Evolutionary conservation across 306 rosid genomes (phyloP), one percentile per base, ranked within the genome.

Genomic region (Lathyrus sativus): DNA sequence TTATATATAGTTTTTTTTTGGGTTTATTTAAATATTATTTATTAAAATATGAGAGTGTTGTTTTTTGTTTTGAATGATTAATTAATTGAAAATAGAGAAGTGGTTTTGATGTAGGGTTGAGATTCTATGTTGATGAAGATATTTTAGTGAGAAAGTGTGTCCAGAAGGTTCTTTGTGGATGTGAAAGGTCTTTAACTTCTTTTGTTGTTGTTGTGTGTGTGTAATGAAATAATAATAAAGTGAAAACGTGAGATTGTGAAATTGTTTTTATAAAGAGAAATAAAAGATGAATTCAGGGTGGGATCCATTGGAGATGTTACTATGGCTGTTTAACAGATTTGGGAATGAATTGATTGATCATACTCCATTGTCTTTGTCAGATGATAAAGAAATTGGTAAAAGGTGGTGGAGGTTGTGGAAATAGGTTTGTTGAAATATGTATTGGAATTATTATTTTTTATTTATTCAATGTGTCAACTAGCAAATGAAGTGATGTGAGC

Each of bases 81-180:
- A 46, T 67, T 61, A 48, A 41, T 13, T 29, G 62, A 50, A 68
- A 7, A 11, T 8, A 63, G 4, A 29, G 62, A 63, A 35, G 62
- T 70, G 18, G 73, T 63, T 56, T 9, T 43, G 82, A 82, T 81
- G 79, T 9, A 74, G 80, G 97, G 99, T 62, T 70, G 86, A 76
- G 95, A 93, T 86, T 81, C 76, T 9, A 17, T 39, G 63, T 14
- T 67, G 71, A 5, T 24, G 59, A 2, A 82, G 97, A 93, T 93
- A 90, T 86, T 92, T 92, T 86, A 44, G 28, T 26, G 22, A 29
- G 53, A 61, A 4, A 18, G 77, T 77, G 83, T 83, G 64, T 93
- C 99, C 90, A 83, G 99, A 93, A 93, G 80, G 86, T 93, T 90
- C 95, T 81, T 70, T 79, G 65, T 78, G 69, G 62, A 76, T 69